Evolutionary conservation across 2,329 filamentous ascomycete species (phyloP).

Genomic region (Ustulina deusta): DNA sequence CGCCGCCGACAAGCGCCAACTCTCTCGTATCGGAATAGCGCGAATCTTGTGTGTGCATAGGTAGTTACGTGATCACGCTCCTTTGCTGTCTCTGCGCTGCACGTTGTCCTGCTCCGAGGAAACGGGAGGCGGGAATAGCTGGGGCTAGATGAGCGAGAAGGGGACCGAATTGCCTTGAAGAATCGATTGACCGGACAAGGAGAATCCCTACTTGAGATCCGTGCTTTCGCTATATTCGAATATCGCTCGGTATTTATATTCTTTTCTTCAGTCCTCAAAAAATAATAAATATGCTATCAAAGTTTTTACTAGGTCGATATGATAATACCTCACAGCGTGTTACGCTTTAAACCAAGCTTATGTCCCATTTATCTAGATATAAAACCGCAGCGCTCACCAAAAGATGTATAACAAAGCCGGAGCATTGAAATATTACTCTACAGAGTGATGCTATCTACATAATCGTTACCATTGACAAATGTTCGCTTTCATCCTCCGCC

Average conservation of each 20-base stretch:
- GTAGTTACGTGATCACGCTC: slow-evolving; percentile 76
- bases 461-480: background rate
- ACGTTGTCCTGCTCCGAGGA: slow-evolving; percentile 68
- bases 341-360: background rate
- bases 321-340: background rate
- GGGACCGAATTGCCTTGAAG: slow-evolving; percentile 73
- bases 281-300: too few species aligned
- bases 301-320: too few species aligned
- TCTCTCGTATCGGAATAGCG: background rate
- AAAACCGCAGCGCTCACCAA: background rate
- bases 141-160: slow-evolving; percentile 68
- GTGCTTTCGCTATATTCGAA: slow-evolving; percentile 56
- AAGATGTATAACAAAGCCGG: background rate
- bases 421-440: background rate
- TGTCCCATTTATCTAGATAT: background rate
- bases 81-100: slow-evolving; percentile 66
- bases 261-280: background rate
- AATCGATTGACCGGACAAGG: slow-evolving; percentile 76
- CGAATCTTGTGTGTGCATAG: background rate
- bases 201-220: slow-evolving; percentile 76
- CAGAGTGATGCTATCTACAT: slow-evolving; percentile 7
- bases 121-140: slow-evolving; percentile 65
- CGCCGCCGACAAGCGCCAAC: too few species aligned
- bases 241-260: background rate
- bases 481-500: background rate